These are phyloP conservation scores for Mycena haematopus DNA, from an alignment of 768 basidiomycete species.

Conservation along the genomic window DNA sequence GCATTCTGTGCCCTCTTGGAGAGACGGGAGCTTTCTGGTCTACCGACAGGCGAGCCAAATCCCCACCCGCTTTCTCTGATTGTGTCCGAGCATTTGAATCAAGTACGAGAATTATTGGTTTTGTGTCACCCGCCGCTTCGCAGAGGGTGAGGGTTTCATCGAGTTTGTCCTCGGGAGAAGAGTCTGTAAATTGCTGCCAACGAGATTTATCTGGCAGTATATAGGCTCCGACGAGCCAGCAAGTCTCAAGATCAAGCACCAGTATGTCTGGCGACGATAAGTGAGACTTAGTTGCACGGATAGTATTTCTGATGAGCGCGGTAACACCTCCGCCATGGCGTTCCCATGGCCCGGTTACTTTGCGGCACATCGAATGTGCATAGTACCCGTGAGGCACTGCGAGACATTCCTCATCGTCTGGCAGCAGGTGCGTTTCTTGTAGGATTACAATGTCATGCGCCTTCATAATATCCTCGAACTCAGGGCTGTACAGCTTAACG, in stretches of 20 bases:
- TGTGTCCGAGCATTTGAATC: constrained; percentile 19
- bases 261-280: constrained; percentile 17
- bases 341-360: not conserved
- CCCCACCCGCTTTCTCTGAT: not conserved
- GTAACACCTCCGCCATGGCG: constrained; percentile 13
- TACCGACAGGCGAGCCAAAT: not conserved
- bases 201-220: constrained; percentile 3
- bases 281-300: constrained; percentile 3
- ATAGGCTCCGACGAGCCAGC: constrained; percentile 10
- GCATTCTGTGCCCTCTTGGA: constrained; percentile 9
- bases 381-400: constrained; percentile 10
- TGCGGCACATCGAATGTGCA: constrained; percentile 4
- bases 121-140: constrained; percentile 8
- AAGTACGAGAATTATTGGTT: constrained; percentile 7
- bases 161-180: constrained; percentile 8
- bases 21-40: constrained; percentile 6
- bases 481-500: constrained; percentile 22
- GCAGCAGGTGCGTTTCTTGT: constrained; percentile 1
- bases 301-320: constrained; percentile 7
- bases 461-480: constrained; percentile 9
- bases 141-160: constrained; percentile 9
- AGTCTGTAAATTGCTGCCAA: constrained; percentile 8
- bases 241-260: constrained; percentile 4
- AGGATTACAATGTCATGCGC: constrained; percentile 8
- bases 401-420: constrained; percentile 11